phyloP scores from a whole-genome alignment of 164 flowering plant genomes.

The Piper betle region DNA sequence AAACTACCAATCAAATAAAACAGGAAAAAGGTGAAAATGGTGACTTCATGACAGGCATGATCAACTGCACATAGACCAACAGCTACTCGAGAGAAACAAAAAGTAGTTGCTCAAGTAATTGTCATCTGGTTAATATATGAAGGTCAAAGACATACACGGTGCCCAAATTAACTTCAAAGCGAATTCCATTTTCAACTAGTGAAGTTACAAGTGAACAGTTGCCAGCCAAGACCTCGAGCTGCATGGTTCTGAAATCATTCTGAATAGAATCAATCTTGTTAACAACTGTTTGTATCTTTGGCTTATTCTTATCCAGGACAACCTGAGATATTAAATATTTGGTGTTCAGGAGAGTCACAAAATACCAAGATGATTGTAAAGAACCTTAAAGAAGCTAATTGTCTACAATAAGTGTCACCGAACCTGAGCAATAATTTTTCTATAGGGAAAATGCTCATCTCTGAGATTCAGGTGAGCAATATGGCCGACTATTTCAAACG shows the following conservation, averaged over 20 bases:
- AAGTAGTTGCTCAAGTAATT: neutral
- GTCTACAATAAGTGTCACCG: neutral
- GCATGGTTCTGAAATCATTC: slow-evolving; percentile 88
- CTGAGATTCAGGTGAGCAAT: slow-evolving; percentile 81
- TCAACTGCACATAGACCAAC: too few species aligned
- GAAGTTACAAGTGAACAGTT: slow-evolving; percentile 79
- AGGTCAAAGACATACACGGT: slow-evolving; percentile 47
- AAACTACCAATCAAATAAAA: neutral
- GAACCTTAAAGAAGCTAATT: neutral
- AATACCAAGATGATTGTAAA: too few species aligned
- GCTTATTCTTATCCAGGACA: slow-evolving; percentile 77
- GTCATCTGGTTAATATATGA: neutral
- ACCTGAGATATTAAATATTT: slow-evolving; percentile 36
- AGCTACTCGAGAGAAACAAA: neutral
- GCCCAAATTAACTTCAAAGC: slow-evolving; percentile 72
- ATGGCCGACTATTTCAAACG: slow-evolving; percentile 89
- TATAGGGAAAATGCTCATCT: slow-evolving; percentile 81
- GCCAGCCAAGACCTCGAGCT: slow-evolving; percentile 91
- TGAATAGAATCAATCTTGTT: slow-evolving; percentile 77
- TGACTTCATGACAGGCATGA: neutral
- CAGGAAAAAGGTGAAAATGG: neutral
- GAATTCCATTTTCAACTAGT: slow-evolving; percentile 73
- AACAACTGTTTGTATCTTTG: slow-evolving; percentile 89
- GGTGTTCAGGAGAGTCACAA: neutral
- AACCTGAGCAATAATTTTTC: slow-evolving; percentile 81